Evolutionary conservation across 1,284 basidiomycete genomes (phyloP).

Genomic region (Ustilago vetiveriae): DNA sequence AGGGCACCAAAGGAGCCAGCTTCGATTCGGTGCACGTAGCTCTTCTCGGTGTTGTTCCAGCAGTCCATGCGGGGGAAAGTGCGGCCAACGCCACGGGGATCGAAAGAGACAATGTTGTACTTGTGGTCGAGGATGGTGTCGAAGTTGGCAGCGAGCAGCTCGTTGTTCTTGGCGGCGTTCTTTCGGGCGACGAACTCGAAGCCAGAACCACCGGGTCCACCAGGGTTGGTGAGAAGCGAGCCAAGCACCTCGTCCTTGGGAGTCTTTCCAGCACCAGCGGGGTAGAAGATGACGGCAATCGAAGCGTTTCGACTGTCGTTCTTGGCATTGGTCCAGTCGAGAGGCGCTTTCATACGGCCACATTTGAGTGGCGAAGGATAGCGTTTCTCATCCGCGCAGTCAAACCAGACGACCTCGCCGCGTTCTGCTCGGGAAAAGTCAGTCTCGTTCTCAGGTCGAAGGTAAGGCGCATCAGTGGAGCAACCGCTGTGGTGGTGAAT

Average conservation of each 20-base stretch:
- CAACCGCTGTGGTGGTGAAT: conserved; percentile 12
- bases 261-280: conserved; percentile 48
- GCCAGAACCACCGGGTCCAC: conserved; percentile 53
- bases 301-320: conserved; percentile 44
- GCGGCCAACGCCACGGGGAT: conserved; percentile 47
- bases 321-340: conserved; percentile 48
- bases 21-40: conserved; percentile 34
- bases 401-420: conserved; percentile 42
- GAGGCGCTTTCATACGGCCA: conserved; percentile 49
- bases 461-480: conserved; percentile 7
- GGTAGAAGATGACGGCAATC: conserved; percentile 50
- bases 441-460: conserved; percentile 38
- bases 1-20: conserved; percentile 25
- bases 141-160: conserved; percentile 29
- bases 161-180: conserved; percentile 26
- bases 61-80: conserved; percentile 49
- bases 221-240: conserved; percentile 49
- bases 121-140: conserved; percentile 38
- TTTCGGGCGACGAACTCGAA: conserved; percentile 36
- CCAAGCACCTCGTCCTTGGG: conserved; percentile 39
- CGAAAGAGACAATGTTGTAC: conserved; percentile 53
- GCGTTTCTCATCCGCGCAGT: conserved; percentile 38
- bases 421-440: conserved; percentile 37
- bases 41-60: conserved; percentile 38
- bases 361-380: conserved; percentile 45